Base-by-base conservation (phyloP, 2,329 filamentous ascomycete genomes). In the Penicillium sp. region DNA sequence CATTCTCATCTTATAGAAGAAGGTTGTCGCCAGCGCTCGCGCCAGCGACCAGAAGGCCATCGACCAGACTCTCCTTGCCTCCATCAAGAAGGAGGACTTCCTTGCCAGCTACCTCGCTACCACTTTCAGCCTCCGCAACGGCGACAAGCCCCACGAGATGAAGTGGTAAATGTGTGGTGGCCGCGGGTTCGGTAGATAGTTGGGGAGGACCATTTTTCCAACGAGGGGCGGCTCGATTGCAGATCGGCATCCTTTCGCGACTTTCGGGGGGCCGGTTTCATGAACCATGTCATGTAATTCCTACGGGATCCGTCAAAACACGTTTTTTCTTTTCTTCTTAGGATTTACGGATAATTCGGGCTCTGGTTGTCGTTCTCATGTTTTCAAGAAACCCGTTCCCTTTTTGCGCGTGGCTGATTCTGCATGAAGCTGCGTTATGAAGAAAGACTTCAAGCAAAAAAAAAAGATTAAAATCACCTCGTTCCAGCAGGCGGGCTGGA, bases 101-200 rank as follows among this genome's bases (percentile, higher is more conserved):
- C 88, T 99, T 69, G 78, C 84, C 74, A 89, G 86, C 80, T 99
- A 99, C 85, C 89, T 99, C 69, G 83, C 83, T 73, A 89, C 87
- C 77, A 89, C 87, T 75, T 99, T 99, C 88, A 95, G 88, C 85
- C 86, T 99, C 78, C 88, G 92, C 80, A 96, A 91, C 83, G 93
- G 93, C 73, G 92, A 99, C 84, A 91, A 92, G 87, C 93, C 93
- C 79, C 93, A 99, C 81, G 89, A 95, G 86, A 97, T 99, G 93
- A 88, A 89, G 80, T 99, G 92, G 85, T 99, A 96, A 79, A 84
- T 67, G 59, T 58, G 65, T 58, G 62, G 64, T 62, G 61, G 67
- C 66, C 65, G 66, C 62, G 65, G 68, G 68, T 68, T 68, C 66
- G 66, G 66, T 70, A 68, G 63, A 66, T 65, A 63, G 56, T 63